Percentiles rank a stretch among this genome's conserved stretches.
Evolutionary conservation across 2,329 filamentous ascomycete genomes (phyloP).

Genomic region (Tolypocladium ovalisporum): DNA sequence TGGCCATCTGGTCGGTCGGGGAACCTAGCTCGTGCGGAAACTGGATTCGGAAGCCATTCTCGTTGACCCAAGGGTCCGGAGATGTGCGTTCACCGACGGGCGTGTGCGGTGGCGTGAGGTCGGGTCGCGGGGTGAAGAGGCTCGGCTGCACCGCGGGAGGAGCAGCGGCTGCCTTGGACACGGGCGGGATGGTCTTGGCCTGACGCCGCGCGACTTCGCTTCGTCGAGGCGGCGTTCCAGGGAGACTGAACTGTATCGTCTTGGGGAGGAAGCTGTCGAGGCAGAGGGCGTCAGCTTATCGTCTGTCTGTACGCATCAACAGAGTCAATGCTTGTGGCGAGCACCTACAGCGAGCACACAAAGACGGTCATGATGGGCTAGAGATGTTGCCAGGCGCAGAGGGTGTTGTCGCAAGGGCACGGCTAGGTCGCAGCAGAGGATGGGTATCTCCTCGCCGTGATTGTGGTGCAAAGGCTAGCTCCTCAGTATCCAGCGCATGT

Average conservation of each 20-base stretch:
- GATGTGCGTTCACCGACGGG: conserved; percentile 34
- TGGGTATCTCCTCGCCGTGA: background rate
- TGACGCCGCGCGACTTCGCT: conserved; percentile 17
- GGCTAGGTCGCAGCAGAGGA: background rate
- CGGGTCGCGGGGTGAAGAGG: conserved; percentile 36
- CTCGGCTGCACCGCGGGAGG: conserved; percentile 33
- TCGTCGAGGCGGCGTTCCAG: conserved; percentile 35
- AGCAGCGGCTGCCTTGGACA: conserved; percentile 9
- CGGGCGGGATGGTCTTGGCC: conserved; percentile 14
- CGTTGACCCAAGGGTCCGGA: conserved; percentile 43
- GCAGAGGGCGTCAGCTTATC: background rate
- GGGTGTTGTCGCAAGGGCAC: background rate
- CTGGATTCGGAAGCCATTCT: conserved; percentile 46
- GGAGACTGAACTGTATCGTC: conserved; percentile 76
- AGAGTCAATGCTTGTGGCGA: background rate
- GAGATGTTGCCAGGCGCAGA: background rate
- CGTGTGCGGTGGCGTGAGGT: conserved; percentile 45
- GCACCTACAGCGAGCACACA: conserved; percentile 27
- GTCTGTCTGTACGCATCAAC: background rate
- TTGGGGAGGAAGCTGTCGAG: conserved; percentile 72
- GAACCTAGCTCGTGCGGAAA: conserved; percentile 44
- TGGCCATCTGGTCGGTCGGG: conserved; percentile 63
- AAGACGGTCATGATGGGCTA: conserved; percentile 27
- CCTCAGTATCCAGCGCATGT: conserved; percentile 1
- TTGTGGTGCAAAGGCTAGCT: background rate